Conservation (phyloP, 1,139 yeast species). For the Debaryomyces nepalensis region DNA sequence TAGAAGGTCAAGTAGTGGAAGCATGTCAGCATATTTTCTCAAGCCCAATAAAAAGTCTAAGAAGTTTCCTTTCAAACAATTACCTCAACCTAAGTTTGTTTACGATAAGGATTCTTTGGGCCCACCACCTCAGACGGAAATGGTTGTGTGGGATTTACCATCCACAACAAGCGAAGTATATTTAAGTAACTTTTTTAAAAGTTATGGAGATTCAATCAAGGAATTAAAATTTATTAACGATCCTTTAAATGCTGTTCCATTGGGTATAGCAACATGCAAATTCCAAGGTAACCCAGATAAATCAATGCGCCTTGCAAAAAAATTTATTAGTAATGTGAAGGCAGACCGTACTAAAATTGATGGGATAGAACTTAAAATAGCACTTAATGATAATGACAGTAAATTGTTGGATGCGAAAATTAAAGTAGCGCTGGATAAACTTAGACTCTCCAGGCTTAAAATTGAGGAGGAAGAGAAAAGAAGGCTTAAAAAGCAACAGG, state of each 20-base stretch:
- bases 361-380: constrained; percentile 43
- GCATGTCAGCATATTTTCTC: constrained; percentile 35
- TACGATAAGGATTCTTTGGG: constrained; percentile 79
- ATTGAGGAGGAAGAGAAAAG: constrained; percentile 39
- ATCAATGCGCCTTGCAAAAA: constrained; percentile 52
- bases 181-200: constrained; percentile 56
- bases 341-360: constrained; percentile 41
- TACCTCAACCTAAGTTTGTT: constrained; percentile 57
- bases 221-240: constrained; percentile 68
- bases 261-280: constrained; percentile 71
- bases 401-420: constrained; percentile 37
- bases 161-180: constrained; percentile 50
- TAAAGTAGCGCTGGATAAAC: constrained; percentile 37
- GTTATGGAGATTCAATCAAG: constrained; percentile 60
- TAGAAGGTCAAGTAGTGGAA: constrained; percentile 29
- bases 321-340: constrained; percentile 34
- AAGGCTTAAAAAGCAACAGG: constrained; percentile 23
- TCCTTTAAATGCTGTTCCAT: constrained; percentile 77
- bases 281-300: constrained; percentile 63
- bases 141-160: constrained; percentile 70
- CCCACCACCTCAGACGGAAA: constrained; percentile 70
- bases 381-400: constrained; percentile 42
- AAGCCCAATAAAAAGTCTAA: constrained; percentile 50
- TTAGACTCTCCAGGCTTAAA: constrained; percentile 27
- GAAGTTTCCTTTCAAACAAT: constrained; percentile 49